Conservation (phyloP, 805 yeast species). For the Suhomyces prunicola region DNA sequence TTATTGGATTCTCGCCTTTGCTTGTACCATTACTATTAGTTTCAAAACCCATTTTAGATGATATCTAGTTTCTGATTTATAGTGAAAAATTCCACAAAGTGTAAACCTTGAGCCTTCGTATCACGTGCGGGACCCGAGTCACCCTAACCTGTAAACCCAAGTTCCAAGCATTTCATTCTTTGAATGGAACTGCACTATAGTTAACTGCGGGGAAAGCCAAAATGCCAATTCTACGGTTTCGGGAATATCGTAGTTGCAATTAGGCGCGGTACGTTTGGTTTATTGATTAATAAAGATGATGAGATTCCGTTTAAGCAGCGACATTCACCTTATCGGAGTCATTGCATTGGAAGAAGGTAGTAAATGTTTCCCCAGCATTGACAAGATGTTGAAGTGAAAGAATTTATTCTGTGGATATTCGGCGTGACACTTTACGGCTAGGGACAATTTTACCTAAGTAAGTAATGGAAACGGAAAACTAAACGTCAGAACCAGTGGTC, state of each 20-base stretch:
- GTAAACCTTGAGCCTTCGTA: neutral
- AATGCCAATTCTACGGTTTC: neutral
- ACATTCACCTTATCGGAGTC: neutral
- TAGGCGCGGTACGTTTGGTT: neutral
- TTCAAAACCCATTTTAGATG: neutral
- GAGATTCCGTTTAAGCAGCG: neutral
- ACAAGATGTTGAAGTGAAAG: neutral
- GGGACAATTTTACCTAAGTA: neutral
- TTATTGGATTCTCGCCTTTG: constrained; percentile 1
- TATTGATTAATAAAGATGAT: neutral
- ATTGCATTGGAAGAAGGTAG: neutral
- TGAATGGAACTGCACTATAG: neutral
- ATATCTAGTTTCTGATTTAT: neutral
- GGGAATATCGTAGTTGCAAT: neutral
- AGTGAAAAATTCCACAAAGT: neutral
- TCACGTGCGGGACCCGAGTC: neutral
- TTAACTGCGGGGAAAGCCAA: neutral
- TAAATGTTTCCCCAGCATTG: neutral
- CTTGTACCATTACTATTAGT: neutral
- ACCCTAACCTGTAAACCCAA: neutral
- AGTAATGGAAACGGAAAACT: neutral
- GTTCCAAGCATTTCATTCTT: neutral
- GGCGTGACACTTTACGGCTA: neutral
- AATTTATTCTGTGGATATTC: neutral
- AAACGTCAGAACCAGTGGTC: neutral